These are phyloP conservation scores for Cercospora sp. DNA, from an alignment of 2,329 filamentous ascomycete species.

Conservation along the genomic window DNA sequence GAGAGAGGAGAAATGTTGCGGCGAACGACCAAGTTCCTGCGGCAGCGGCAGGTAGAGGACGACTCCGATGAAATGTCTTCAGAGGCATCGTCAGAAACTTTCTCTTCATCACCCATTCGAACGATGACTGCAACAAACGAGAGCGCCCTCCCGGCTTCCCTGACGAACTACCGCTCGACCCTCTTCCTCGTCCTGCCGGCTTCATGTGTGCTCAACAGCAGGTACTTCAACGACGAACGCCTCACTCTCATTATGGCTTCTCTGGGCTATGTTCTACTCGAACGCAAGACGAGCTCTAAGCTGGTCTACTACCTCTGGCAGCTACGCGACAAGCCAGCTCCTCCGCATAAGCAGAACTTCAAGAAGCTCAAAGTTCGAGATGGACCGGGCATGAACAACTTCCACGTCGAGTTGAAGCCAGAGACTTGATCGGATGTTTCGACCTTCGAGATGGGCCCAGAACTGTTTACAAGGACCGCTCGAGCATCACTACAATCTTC, in stretches of 20 bases:
- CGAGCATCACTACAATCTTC: neutral
- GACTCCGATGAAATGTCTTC: neutral
- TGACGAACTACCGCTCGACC: neutral
- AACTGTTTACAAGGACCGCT: neutral
- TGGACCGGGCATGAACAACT: slow-evolving; percentile 82
- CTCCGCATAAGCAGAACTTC: slow-evolving; percentile 46
- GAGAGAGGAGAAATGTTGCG: slow-evolving; percentile 82
- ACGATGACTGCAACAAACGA: slow-evolving; percentile 18
- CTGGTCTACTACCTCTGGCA: slow-evolving; percentile 88
- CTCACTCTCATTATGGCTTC: slow-evolving; percentile 72
- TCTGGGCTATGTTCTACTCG: slow-evolving; percentile 68
- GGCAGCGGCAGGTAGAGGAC: slow-evolving; percentile 14
- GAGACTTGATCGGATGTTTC: neutral
- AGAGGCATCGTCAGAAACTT: neutral
- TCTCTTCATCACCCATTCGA: slow-evolving; percentile 1
- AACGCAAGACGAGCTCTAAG: slow-evolving; percentile 75
- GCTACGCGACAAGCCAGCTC: slow-evolving; percentile 40
- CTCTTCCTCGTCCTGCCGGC: slow-evolving; percentile 88
- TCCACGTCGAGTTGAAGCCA: slow-evolving; percentile 68
- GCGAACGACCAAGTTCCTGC: slow-evolving; percentile 71
- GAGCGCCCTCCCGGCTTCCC: neutral
- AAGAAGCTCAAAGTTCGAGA: slow-evolving; percentile 76
- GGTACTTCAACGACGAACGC: slow-evolving; percentile 75
- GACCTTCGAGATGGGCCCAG: too few relatives aligned
- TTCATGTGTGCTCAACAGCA: slow-evolving; percentile 84